Evolutionary conservation across 768 basidiomycete genomes (phyloP), one percentile per base, ranked within the genome.

Genomic region (Lentinula boryana): DNA sequence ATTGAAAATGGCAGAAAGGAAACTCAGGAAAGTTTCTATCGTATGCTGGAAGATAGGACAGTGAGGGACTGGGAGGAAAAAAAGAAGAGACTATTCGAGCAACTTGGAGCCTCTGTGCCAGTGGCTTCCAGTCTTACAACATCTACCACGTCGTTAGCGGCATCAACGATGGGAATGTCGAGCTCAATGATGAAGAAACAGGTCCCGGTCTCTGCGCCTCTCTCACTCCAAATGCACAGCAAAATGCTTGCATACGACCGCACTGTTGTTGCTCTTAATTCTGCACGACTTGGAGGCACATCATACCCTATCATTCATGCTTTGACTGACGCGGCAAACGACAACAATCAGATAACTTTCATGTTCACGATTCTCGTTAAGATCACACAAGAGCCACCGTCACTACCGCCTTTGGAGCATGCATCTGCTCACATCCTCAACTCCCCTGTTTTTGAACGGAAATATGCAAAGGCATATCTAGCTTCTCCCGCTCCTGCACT

Each of bases 221-320:
- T 87, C 21, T 84, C 80, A 13, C 71, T 91, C 43, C 89, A 92
- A 68, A 90, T 90, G 88, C 94, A 95, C 72, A 86, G 82, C 73
- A 92, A 91, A 74, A 95, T 98, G 95, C 93, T 98, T 89, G 87
- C 86, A 12, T 99, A 98, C 71, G 91, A 95, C 76, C 84, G 85
- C 52, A 87, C 91, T 35, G 77, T 98, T 46, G 77, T 82, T 6
- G 85, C 91, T 23, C 76, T 98, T 55, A 95, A 97, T 75, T 72
- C 78, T 41, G 83, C 90, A 0, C 78, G 94, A 46, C 74, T 88
- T 16, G 83, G 86, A 2, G 88, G 84, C 16, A 85, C 79, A 5
- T 91, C 87, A 1, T 93, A 81, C 71, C 90, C 91, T 5, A 79
- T 94, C 62, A 74, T 93, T 7, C 88, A 92, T 65, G 75, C 85